Evolutionary conservation across 306 rosid genomes (phyloP).

Genomic region (Sicyos baderoa): DNA sequence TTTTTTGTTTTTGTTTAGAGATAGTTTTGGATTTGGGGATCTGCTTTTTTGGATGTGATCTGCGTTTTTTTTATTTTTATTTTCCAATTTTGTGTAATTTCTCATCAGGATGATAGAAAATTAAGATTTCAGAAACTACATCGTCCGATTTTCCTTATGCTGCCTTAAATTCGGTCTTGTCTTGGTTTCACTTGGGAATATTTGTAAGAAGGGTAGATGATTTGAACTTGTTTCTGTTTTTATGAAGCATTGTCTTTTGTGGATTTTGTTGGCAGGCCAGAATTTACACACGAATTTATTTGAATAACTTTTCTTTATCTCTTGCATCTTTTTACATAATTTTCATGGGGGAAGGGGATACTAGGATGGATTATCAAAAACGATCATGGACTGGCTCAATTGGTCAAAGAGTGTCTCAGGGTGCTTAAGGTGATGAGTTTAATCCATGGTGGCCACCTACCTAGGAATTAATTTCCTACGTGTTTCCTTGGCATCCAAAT

Average conservation of each 20-base stretch:
- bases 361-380: no score
- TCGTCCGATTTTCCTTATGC: background rate
- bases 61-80: background rate
- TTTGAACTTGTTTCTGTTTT: background rate
- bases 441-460: no score
- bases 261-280: background rate
- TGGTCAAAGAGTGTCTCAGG: no score
- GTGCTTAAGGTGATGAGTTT: no score
- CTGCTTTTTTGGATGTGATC: constrained; percentile 3
- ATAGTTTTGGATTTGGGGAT: constrained; percentile 5
- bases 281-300: background rate
- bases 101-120: background rate
- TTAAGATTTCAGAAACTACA: background rate
- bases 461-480: no score
- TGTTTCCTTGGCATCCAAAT: no score
- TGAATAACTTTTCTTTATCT: background rate
- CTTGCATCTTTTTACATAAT: background rate
- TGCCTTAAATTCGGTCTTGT: background rate
- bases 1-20: background rate
- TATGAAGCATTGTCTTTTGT: background rate
- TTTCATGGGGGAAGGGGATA: background rate
- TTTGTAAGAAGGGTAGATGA: background rate
- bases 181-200: background rate
- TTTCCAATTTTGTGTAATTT: background rate
- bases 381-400: no score